Evolutionary conservation across 2,329 filamentous ascomycete species (phyloP).

Genomic region (Colletotrichum sp.): DNA sequence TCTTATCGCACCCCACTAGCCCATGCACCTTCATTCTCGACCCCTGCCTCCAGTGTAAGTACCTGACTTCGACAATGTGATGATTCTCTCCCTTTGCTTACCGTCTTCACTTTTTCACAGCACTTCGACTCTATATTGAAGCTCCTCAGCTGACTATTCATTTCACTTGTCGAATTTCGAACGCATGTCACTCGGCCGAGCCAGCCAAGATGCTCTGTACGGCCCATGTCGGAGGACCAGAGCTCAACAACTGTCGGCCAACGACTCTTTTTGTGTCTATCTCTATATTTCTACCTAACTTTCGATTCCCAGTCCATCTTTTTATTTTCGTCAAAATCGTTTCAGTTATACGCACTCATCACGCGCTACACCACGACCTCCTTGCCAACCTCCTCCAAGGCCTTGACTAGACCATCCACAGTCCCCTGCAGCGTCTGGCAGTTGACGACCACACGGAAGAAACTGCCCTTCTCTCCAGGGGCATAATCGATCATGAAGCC

Average conservation of each 20-base stretch:
- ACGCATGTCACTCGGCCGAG: not conserved
- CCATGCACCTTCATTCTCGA: not conserved
- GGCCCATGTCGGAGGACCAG: not conserved
- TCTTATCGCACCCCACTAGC: conserved; percentile 17
- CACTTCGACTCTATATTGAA: not conserved
- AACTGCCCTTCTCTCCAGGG: conserved; percentile 59
- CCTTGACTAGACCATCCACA: conserved; percentile 57
- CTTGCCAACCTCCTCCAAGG: conserved; percentile 51
- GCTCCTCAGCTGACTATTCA: not conserved
- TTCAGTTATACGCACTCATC: not conserved
- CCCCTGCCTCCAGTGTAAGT: not conserved
- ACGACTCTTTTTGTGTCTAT: not conserved
- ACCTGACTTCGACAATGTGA: not conserved
- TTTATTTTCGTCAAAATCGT: not conserved
- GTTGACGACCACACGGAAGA: conserved; percentile 66
- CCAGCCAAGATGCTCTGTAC: not conserved
- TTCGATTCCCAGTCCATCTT: not conserved
- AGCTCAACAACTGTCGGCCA: not conserved
- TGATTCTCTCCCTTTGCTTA: not conserved
- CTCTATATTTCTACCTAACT: not conserved
- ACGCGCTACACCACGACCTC: conserved; percentile 23
- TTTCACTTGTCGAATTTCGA: not conserved
- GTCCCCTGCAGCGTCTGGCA: conserved; percentile 57
- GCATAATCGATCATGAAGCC: conserved; percentile 69
- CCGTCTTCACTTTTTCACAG: not conserved